Conservation (phyloP, 805 yeast species). For the Nakazawaea ernobii region DNA sequence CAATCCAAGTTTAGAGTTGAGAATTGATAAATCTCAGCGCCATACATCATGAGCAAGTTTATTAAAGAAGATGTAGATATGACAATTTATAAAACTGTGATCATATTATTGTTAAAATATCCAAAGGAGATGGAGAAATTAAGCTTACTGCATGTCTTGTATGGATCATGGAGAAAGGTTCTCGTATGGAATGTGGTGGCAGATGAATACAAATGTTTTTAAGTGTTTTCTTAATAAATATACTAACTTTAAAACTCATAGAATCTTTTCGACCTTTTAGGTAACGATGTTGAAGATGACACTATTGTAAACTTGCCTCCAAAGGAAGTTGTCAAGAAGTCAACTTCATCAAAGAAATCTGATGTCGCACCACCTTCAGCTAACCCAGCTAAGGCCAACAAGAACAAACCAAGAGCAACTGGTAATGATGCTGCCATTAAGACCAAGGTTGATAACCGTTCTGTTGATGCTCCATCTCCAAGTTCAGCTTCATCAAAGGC, state of each 20-base stretch:
- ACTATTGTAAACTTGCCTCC: constrained; percentile 47
- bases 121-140: too few relatives aligned
- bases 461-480: constrained; percentile 47
- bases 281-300: constrained; percentile 83
- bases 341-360: constrained; percentile 80
- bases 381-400: constrained; percentile 73
- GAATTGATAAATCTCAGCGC: too few relatives aligned
- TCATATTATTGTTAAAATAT: too few relatives aligned
- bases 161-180: too few relatives aligned
- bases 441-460: constrained; percentile 67
- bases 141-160: too few relatives aligned
- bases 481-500: constrained; percentile 48
- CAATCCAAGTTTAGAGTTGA: too few relatives aligned
- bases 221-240: neutral
- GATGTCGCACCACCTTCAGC: constrained; percentile 81
- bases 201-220: too few relatives aligned
- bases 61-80: too few relatives aligned
- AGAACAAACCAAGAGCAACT: constrained; percentile 60
- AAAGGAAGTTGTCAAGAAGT: constrained; percentile 75
- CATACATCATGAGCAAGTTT: too few relatives aligned
- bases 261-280: constrained; percentile 82
- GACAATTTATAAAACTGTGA: too few relatives aligned
- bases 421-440: constrained; percentile 89
- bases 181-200: too few relatives aligned
- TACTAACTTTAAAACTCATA: constrained; percentile 17